Conservation (phyloP, 164 flowering plant species). For the Aristolochia contorta region DNA sequence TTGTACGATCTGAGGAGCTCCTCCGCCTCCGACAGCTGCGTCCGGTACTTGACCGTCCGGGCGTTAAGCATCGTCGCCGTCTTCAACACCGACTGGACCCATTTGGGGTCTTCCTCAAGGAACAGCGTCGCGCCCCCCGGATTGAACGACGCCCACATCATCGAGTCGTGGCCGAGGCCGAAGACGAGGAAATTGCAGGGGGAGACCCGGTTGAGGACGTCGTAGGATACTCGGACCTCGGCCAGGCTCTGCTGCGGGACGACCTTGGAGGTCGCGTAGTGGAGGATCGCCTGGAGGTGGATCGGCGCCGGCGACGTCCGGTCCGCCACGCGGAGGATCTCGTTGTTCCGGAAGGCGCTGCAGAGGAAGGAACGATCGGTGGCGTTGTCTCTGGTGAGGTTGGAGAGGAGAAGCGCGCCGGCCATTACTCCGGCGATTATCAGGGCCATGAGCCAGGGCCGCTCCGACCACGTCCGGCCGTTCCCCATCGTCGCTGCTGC, state of each 20-base stretch:
- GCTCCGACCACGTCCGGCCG: not conserved
- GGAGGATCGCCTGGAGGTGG: conserved; percentile 23
- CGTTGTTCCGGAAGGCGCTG: not conserved
- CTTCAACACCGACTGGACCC: conserved; percentile 46
- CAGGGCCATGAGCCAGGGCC: conserved; percentile 15
- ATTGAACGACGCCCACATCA: conserved; percentile 39
- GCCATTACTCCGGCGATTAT: conserved; percentile 12
- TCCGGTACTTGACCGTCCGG: conserved; percentile 40
- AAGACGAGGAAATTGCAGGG: conserved; percentile 41
- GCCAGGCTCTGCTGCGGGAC: conserved; percentile 22
- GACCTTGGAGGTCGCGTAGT: conserved; percentile 28
- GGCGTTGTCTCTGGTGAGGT: conserved; percentile 1
- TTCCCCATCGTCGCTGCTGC: no score
- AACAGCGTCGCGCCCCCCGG: conserved; percentile 30
- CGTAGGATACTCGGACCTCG: conserved; percentile 25
- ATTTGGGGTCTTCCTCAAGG: conserved; percentile 62
- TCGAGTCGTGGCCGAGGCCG: conserved; percentile 38
- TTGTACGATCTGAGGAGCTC: conserved; percentile 23
- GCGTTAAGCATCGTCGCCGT: conserved; percentile 40
- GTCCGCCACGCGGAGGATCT: not conserved
- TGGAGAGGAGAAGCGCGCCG: conserved; percentile 14
- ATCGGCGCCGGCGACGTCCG: not conserved
- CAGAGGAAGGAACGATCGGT: conserved; percentile 10
- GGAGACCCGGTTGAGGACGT: conserved; percentile 16
- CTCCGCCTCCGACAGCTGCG: conserved; percentile 47